These are phyloP conservation scores for Aspergillus olivimuriae DNA, from an alignment of 495 filamentous ascomycete genomes.

Conservation along the genomic window DNA sequence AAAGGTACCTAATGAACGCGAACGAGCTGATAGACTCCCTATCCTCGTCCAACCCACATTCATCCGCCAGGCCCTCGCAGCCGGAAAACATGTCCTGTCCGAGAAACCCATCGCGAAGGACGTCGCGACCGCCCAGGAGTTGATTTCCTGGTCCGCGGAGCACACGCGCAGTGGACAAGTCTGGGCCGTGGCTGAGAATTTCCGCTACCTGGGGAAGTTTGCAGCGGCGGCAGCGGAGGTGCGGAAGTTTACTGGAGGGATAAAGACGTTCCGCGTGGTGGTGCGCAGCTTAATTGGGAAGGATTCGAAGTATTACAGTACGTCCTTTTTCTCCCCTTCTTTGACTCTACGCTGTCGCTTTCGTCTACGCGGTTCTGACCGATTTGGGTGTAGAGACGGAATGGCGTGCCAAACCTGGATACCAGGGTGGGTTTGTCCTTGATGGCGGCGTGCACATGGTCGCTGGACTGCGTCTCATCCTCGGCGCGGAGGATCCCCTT, in stretches of 20 bases:
- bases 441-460: slow-evolving; percentile 73
- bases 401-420: slow-evolving; percentile 66
- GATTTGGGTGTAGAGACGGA: slow-evolving; percentile 45
- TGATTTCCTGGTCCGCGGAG: slow-evolving; percentile 55
- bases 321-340: slow-evolving; percentile 11
- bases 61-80: slow-evolving; percentile 45
- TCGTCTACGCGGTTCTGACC: not conserved
- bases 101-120: slow-evolving; percentile 78
- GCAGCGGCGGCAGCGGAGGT: slow-evolving; percentile 51
- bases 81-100: slow-evolving; percentile 75
- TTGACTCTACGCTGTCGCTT: too few species aligned
- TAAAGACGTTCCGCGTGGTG: slow-evolving; percentile 58
- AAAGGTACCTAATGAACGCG: not conserved
- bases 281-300: slow-evolving; percentile 47
- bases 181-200: slow-evolving; percentile 73
- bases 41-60: slow-evolving; percentile 35
- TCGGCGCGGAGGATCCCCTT: slow-evolving; percentile 42
- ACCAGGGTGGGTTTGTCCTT: slow-evolving; percentile 74
- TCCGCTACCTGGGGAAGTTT: slow-evolving; percentile 56
- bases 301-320: slow-evolving; percentile 54
- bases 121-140: slow-evolving; percentile 51
- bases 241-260: slow-evolving; percentile 49
- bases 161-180: slow-evolving; percentile 41
- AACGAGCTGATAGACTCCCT: slow-evolving; percentile 30
- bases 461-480: slow-evolving; percentile 54